Evolutionary conservation across 768 basidiomycete genomes (phyloP).

Genomic region (Tricholoma hemisulphureum): DNA sequence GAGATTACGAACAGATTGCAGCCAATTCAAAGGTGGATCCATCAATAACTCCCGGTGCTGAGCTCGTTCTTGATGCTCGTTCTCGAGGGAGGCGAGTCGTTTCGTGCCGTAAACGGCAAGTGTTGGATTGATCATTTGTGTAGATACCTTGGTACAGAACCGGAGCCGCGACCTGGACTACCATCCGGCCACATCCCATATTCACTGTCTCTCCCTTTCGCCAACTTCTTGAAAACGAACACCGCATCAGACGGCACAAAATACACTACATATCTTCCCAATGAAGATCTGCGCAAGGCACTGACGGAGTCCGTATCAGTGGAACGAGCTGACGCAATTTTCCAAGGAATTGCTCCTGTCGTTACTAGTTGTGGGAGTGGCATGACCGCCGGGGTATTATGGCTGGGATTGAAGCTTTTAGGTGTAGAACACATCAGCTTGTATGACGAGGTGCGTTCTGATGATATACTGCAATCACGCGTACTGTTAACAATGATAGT

Average conservation of each 20-base stretch:
- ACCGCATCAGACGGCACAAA: conserved; percentile 39
- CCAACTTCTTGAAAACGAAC: conserved; percentile 56
- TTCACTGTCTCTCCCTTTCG: conserved; percentile 85
- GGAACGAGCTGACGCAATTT: conserved; percentile 52
- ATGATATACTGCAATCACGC: not conserved
- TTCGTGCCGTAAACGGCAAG: not conserved
- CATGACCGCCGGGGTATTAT: conserved; percentile 95
- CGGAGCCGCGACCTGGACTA: conserved; percentile 87
- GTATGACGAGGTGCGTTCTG: conserved; percentile 83
- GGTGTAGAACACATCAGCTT: conserved; percentile 62
- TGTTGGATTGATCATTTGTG: not conserved
- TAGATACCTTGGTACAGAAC: conserved; percentile 78
- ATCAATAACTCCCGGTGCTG: conserved; percentile 42
- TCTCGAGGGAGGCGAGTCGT: conserved; percentile 67
- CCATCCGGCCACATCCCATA: conserved; percentile 91
- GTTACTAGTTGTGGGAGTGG: conserved; percentile 90
- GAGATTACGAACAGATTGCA: conserved; percentile 82
- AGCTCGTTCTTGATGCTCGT: conserved; percentile 87
- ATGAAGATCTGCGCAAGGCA: conserved; percentile 55
- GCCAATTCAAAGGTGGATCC: conserved; percentile 58
- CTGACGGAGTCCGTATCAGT: conserved; percentile 64
- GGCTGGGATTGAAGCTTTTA: conserved; percentile 84
- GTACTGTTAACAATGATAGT: conserved; percentile 44
- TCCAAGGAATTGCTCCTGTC: conserved; percentile 59
- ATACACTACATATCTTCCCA: conserved; percentile 60